phyloP scores from a whole-genome alignment of 495 filamentous ascomycete genomes.

The Lepraria neglecta region DNA sequence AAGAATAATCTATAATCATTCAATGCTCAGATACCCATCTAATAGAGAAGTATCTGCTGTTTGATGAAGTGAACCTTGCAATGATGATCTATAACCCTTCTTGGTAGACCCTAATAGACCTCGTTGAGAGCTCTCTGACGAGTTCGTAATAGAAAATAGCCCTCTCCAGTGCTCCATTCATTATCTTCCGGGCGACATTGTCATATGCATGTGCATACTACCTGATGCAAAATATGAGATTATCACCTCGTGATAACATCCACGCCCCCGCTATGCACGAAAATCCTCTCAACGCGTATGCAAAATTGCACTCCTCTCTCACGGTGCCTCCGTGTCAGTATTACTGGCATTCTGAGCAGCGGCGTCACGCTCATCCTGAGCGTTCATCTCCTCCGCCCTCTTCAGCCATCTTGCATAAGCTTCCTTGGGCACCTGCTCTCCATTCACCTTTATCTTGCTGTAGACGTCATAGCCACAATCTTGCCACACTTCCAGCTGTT shows the following conservation, averaged over 20 bases:
- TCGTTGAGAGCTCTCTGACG: not conserved
- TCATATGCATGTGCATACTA: not conserved
- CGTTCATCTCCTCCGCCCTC: not conserved
- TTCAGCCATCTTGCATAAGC: slow-evolving; percentile 15
- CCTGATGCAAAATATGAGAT: not conserved
- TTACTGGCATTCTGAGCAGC: no score
- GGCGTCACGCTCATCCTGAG: not conserved
- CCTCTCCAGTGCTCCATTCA: not conserved
- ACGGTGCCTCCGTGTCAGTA: not conserved
- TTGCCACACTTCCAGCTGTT: slow-evolving; percentile 16
- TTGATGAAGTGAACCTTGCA: no score
- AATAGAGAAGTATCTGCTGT: no score
- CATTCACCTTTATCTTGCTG: not conserved
- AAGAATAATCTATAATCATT: no score
- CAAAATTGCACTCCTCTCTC: not conserved
- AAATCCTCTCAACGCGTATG: not conserved
- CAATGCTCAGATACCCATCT: no score
- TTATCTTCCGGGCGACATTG: not conserved
- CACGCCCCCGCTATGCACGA: not conserved
- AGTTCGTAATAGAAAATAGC: not conserved
- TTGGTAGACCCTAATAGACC: no score
- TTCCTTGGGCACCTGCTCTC: slow-evolving; percentile 14
- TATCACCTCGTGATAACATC: no score
- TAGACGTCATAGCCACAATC: slow-evolving; percentile 16
- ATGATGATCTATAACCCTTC: no score